Base-by-base conservation (phyloP, 768 basidiomycete genomes). In the Trichaptum fuscoviolaceum region DNA sequence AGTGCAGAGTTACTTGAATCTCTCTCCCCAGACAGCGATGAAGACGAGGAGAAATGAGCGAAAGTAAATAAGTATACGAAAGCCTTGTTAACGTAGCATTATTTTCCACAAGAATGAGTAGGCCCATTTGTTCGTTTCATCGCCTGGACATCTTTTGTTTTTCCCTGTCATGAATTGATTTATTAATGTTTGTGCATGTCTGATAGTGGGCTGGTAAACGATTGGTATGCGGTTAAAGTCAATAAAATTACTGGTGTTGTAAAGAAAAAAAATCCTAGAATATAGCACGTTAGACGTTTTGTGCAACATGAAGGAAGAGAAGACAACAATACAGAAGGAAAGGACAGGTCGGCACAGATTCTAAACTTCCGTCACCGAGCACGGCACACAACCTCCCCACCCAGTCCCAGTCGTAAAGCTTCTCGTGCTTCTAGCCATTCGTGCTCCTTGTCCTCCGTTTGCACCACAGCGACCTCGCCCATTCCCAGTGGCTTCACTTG, bases 381-480 rank as follows among this genome's bases (percentile, higher is more conserved):
- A 69, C 95, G 82, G 76, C 95, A 95, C 23, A 97, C 80, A 7
- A 97, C 87, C 78, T 99, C 96, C 6, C 96, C 96, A 1, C 86
- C 81, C 8, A 95, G 69, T 63, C 86, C 87, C 73, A 93, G 74
- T 75, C 87, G 81, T 72, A 96, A 76, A 6, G 96, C 96, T 76
- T 99, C 96, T 75, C 96, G 82, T 7, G 95, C 96, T 75, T 99
- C 96, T 71, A 97, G 70, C 88, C 92, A 98, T 73, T 90, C 88
- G 68, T 91, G 80, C 73, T 91, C 87, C 78, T 79, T 85, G 71
- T 82, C 83, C 70, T 82, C 82, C 63, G 91, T 94, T 76, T 80
- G 84, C 20, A 99, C 87, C 10, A 99, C 85, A 24, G 92, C 91
- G 69, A 99, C 86, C 80, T 99, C 97, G 20, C 97, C 96, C 83